These are phyloP conservation scores for Potentilla sterilis DNA, from an alignment of 306 rosid species.

Conservation along the genomic window DNA sequence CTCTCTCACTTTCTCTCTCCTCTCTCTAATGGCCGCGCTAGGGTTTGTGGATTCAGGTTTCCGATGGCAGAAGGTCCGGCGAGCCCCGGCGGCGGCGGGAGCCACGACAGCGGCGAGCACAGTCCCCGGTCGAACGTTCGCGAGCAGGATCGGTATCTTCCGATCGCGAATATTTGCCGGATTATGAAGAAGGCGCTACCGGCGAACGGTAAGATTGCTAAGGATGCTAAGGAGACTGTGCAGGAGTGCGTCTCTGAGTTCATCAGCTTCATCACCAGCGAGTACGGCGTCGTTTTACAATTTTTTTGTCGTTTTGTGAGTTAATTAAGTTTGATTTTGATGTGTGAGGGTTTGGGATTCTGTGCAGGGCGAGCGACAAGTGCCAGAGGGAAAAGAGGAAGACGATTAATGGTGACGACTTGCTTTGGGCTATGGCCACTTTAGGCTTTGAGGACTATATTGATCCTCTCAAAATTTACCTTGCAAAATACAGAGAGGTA, in stretches of 20 bases:
- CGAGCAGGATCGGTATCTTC: conserved; percentile 89
- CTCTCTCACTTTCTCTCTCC: not conserved
- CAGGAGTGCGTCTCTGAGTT: conserved; percentile 97
- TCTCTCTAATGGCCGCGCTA: conserved; percentile 26
- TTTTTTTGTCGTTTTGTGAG: not conserved
- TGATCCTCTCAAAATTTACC: conserved; percentile 85
- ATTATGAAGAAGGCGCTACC: conserved; percentile 99
- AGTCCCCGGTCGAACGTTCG: conserved; percentile 88
- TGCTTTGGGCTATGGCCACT: conserved; percentile 99
- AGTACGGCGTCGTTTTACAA: conserved; percentile 37
- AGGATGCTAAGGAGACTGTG: conserved; percentile 95
- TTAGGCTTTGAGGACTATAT: conserved; percentile 92
- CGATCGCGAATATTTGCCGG: conserved; percentile 89
- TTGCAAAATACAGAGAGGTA: conserved; percentile 86
- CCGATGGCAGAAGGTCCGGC: conserved; percentile 73
- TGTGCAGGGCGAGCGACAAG: conserved; percentile 90
- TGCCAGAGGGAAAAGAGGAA: conserved; percentile 98
- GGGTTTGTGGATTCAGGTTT: conserved; percentile 48
- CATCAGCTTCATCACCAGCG: conserved; percentile 96
- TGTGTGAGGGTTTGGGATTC: conserved; percentile 5
- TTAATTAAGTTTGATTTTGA: not conserved
- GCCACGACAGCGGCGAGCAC: conserved; percentile 89
- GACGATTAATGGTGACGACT: conserved; percentile 94
- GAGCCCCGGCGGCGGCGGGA: conserved; percentile 88
- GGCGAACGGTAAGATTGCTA: conserved; percentile 88